Percentiles rank a stretch among this genome's conserved stretches.
Conservation (phyloP, 495 filamentous ascomycete genomes). For the Baudoinia panamericana region DNA sequence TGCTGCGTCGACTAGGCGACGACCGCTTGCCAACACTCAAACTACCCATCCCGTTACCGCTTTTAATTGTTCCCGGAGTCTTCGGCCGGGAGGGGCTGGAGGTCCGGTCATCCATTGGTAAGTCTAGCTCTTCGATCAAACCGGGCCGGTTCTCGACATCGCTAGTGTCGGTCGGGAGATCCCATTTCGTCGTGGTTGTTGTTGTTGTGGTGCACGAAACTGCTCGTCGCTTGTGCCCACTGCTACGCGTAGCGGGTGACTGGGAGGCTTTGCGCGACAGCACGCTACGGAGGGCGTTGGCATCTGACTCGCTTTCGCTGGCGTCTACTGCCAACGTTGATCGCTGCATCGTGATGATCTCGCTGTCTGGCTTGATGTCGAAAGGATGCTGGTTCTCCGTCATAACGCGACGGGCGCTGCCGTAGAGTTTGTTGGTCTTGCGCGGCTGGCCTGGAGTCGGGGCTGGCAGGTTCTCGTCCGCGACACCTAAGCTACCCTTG, state of each 20-base stretch:
- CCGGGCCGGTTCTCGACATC: conserved; percentile 26
- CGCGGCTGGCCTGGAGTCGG: conserved; percentile 93
- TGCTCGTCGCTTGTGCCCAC: conserved; percentile 37
- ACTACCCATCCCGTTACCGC: conserved; percentile 47
- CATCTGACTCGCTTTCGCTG: conserved; percentile 67
- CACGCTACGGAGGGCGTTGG: conserved; percentile 46
- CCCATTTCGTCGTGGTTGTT: conserved; percentile 40
- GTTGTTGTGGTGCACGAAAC: conserved; percentile 49
- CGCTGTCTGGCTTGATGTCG: conserved; percentile 30
- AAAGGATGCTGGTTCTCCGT: conserved; percentile 32
- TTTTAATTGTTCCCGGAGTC: conserved; percentile 44
- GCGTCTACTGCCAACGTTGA: conserved; percentile 32
- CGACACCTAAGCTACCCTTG: conserved; percentile 31
- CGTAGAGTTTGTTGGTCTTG: conserved; percentile 59
- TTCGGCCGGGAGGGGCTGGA: conserved; percentile 44
- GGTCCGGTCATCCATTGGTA: conserved; percentile 34
- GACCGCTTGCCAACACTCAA: conserved; percentile 63
- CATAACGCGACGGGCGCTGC: conserved; percentile 26
- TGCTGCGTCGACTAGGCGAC: conserved; percentile 46
- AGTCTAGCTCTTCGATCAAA: conserved; percentile 10
- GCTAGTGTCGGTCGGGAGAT: conserved; percentile 21
- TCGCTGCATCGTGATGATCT: conserved; percentile 39
- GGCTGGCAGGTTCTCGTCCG: conserved; percentile 67
- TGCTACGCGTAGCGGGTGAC: conserved; percentile 23
- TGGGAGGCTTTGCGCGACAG: conserved; percentile 31